Evolutionary conservation across 2,329 filamentous ascomycete species (phyloP).

Genomic region (Talaromyces sp.): DNA sequence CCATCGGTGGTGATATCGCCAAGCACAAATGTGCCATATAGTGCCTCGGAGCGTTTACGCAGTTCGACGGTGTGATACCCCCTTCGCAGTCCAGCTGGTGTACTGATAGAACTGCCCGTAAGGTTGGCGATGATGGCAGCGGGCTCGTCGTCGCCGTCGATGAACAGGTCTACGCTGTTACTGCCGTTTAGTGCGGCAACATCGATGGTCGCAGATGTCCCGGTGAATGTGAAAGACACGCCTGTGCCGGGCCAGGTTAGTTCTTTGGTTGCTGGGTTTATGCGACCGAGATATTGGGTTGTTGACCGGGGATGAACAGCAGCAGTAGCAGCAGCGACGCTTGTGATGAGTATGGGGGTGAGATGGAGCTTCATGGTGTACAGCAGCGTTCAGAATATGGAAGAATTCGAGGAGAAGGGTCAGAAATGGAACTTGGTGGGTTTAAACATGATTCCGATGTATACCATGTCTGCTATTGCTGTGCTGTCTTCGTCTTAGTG

Average conservation of each 20-base stretch:
- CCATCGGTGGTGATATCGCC: conserved; percentile 3
- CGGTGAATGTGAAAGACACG: background rate
- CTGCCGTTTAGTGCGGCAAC: background rate
- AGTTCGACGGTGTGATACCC: conserved; percentile 3
- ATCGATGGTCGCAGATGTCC: background rate
- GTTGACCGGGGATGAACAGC: background rate
- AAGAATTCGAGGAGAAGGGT: background rate
- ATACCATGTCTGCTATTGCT: no score
- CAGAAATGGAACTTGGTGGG: no score
- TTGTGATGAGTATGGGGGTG: background rate
- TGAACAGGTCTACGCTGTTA: conserved; percentile 3
- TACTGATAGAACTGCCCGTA: background rate
- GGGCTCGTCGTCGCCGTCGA: background rate
- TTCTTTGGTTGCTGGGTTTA: conserved; percentile 3
- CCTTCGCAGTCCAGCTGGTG: background rate
- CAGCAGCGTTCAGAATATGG: no score
- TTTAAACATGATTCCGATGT: no score
- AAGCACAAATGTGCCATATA: conserved; percentile 1
- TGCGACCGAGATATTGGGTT: conserved; percentile 3
- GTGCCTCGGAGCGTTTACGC: conserved; percentile 5
- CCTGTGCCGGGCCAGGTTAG: conserved; percentile 8
- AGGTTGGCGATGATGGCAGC: conserved; percentile 2
- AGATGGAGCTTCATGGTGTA: background rate
- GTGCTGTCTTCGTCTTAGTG: no score
- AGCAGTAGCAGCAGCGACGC: background rate